Conservation (phyloP, 1,139 yeast species). For the Kodamaea sp. region DNA sequence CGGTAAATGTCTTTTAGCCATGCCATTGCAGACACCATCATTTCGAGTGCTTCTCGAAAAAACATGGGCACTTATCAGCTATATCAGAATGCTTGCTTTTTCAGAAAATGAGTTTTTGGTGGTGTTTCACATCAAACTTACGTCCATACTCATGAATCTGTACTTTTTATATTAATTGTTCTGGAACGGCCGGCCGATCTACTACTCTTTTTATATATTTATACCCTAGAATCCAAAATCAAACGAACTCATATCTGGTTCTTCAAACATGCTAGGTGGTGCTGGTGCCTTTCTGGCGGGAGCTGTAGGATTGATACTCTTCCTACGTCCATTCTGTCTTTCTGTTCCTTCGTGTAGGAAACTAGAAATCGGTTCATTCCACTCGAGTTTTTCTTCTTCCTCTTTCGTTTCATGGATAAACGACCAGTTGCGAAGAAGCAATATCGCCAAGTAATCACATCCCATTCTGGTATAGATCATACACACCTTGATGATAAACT, state of each 20-base stretch:
- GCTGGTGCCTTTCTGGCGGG: constrained; percentile 38
- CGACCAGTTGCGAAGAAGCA: constrained; percentile 67
- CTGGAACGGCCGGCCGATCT: too few species aligned
- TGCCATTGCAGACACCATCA: too few species aligned
- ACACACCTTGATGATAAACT: constrained; percentile 62
- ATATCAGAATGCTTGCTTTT: too few species aligned
- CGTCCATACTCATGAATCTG: too few species aligned
- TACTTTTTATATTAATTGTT: too few species aligned
- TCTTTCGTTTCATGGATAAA: constrained; percentile 36
- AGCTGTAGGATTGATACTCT: background rate
- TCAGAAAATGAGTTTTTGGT: too few species aligned
- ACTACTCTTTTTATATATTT: too few species aligned
- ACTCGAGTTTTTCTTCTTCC: constrained; percentile 10
- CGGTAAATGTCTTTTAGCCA: constrained; percentile 4
- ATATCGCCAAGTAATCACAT: constrained; percentile 74
- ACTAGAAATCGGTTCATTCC: constrained; percentile 7
- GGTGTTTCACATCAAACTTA: too few species aligned
- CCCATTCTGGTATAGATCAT: constrained; percentile 85
- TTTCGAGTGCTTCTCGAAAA: too few species aligned
- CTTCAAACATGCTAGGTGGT: constrained; percentile 56
- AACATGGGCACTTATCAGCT: too few species aligned
- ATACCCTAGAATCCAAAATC: constrained; percentile 59
- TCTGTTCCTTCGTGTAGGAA: constrained; percentile 5
- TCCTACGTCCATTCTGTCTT: background rate
- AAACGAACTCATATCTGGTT: constrained; percentile 82